Evolutionary conservation across 2,329 filamentous ascomycete genomes (phyloP), one percentile per base, ranked within the genome.

Genomic region (Aspergillus pseudoterreus): DNA sequence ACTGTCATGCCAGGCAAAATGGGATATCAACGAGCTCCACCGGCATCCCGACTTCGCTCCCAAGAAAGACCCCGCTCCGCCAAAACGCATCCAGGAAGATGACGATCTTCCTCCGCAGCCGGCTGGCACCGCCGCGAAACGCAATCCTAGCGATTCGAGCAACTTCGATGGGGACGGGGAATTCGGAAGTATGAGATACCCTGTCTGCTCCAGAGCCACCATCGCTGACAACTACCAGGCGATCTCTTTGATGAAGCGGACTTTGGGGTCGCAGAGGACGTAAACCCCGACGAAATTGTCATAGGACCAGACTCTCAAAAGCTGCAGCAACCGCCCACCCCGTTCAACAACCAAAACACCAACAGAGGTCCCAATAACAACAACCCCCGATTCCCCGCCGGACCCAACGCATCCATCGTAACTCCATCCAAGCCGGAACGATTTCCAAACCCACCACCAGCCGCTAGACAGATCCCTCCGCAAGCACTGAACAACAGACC

Each of bases 11-110:
- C 49, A 76, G 57, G 81, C 83, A 27, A 90, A 82, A 69, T 96
- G 91, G 74, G 84, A 92, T 59, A 84, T 88, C 55, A 80, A 82
- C n/a, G 86, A 86, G 38, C 78, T 97, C 35, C 86, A 96, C 71
- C 83, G 92, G 36, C 92, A 96, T 70, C 74, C 83, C 1, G 88
- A 92, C 65, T 95, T 82, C 67, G 81, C 74, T 14, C 78, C 78
- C 4, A 87, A 86, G 67, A 84, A 81, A 64, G 80, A 84, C 52
- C 66, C 72, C 2, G 62, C 62, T 51, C 56, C 58, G 27, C 68
- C 70, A 27, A 72, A 67, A 44, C 67, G 63, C 49, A 53, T 35
- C 43, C 56, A 45, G 73, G 59, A 82, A 74, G 60, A 82, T 75
- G 63, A 78, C 72, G 64, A 69, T 70, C 53, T 78, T 72, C 64